Evolutionary conservation across 306 rosid species (phyloP).

Genomic region (Rosa multiflora): DNA sequence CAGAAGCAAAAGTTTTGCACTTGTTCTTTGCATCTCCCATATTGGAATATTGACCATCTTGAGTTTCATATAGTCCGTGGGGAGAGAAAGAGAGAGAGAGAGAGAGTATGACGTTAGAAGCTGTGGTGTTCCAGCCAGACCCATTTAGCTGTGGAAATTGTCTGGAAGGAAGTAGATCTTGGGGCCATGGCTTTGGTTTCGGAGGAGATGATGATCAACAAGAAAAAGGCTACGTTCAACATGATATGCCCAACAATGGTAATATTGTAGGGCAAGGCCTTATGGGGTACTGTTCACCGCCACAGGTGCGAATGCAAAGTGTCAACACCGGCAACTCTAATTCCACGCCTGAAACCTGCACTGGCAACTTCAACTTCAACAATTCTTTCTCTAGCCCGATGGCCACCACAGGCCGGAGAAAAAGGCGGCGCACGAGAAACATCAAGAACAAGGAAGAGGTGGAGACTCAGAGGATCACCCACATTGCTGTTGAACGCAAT

Average conservation of each 20-base stretch:
- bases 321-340: neutral
- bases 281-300: constrained; percentile 9
- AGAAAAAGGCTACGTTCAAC: constrained; percentile 12
- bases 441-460: constrained; percentile 34
- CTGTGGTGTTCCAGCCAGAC: constrained; percentile 25
- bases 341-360: neutral
- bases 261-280: constrained; percentile 8
- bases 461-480: constrained; percentile 43
- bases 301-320: constrained; percentile 13
- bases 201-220: constrained; percentile 10
- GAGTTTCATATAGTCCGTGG: neutral
- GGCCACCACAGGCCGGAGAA: constrained; percentile 8
- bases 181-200: constrained; percentile 18
- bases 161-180: constrained; percentile 12
- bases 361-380: neutral
- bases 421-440: constrained; percentile 23
- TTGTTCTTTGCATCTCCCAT: neutral
- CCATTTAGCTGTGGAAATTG: constrained; percentile 3
- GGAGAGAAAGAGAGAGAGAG: constrained; percentile 4
- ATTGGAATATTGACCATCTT: neutral
- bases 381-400: constrained; percentile 5
- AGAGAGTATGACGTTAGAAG: constrained; percentile 27
- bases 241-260: neutral
- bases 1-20: neutral
- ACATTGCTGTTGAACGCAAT: constrained; percentile 45